Evolutionary conservation across 495 filamentous ascomycete species (phyloP), one percentile per base, ranked within the genome.

Genomic region (Xylaria sp.): DNA sequence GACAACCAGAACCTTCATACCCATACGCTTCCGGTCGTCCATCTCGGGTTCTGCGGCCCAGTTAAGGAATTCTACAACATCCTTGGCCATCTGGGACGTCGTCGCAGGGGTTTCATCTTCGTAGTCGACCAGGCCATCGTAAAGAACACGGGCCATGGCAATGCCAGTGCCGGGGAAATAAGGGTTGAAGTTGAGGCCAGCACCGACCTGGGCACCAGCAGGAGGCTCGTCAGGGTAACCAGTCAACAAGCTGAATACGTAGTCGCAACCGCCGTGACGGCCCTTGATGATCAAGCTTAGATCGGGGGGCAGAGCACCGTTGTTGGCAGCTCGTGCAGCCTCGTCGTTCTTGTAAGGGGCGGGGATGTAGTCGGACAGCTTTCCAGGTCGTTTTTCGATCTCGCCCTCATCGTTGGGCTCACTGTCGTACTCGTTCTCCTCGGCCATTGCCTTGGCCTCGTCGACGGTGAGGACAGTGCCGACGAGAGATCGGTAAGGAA

Each of bases 121-220:
- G 86, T 99, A 99, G 79, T 99, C 97, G 67, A 99, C 97, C 40
- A 99, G 84, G 68, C 95, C 97, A 75, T 99, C 95, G 84, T 95
- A 99, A 55, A 99, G 89, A 68, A 98, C 95, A 87, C 97, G 95
- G 76, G 91, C 94, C 97, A 99, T 99, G 76, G 93, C 97, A 82
- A 99, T 99, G 76, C 94, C 96, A 72, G 96, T 98, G 75, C 97
- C 97, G 63, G 96, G 96, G 90, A 99, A 99, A 87, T 98, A 99
- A 35, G 96, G 96, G 89, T 99, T 99, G 89, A 99, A 99, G 89
- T 98, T 97, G 80, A 99, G 90, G 72, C 96, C 96, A 70, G 90
- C 88, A 69, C 88, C 87, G 73, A 99, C 89, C 71, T 84, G 81
- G 71, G 90, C 93, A 76, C 96, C 96, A 50, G 96, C 92, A 15